Evolutionary conservation across 768 basidiomycete genomes (phyloP).

Genomic region (Floccularia luteovirens): DNA sequence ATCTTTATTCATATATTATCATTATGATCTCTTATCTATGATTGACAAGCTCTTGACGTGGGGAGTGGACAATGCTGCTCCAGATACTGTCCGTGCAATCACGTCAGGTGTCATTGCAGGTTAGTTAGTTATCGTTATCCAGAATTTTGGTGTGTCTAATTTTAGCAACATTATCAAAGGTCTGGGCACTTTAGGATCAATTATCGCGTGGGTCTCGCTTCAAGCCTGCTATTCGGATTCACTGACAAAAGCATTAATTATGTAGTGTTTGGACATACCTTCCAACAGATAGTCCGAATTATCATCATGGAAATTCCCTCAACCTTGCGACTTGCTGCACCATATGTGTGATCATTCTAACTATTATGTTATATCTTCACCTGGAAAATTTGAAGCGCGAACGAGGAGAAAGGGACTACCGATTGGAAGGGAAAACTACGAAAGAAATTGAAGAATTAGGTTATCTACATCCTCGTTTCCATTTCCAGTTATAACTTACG

Average conservation of each 20-base stretch:
- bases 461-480: constrained; percentile 36
- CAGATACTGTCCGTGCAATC: constrained; percentile 39
- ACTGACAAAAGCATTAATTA: not conserved
- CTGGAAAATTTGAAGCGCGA: constrained; percentile 35
- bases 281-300: constrained; percentile 36
- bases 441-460: constrained; percentile 32
- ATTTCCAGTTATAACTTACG: constrained; percentile 32
- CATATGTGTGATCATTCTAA: constrained; percentile 20
- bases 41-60: constrained; percentile 32
- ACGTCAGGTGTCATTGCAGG: constrained; percentile 36
- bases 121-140: constrained; percentile 6
- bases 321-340: constrained; percentile 30
- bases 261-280: constrained; percentile 40
- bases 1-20: not conserved
- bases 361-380: constrained; percentile 25
- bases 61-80: constrained; percentile 42
- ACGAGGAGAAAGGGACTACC: constrained; percentile 31
- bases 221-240: too few species aligned
- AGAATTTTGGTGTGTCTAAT: not conserved
- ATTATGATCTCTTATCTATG: not conserved
- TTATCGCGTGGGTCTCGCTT: constrained; percentile 33
- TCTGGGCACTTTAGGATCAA: constrained; percentile 33
- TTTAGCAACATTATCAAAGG: constrained; percentile 12
- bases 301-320: constrained; percentile 35
- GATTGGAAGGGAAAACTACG: constrained; percentile 27